These are phyloP conservation scores for Trichophyton simii DNA, from an alignment of 2,329 filamentous ascomycete genomes.

Conservation along the genomic window DNA sequence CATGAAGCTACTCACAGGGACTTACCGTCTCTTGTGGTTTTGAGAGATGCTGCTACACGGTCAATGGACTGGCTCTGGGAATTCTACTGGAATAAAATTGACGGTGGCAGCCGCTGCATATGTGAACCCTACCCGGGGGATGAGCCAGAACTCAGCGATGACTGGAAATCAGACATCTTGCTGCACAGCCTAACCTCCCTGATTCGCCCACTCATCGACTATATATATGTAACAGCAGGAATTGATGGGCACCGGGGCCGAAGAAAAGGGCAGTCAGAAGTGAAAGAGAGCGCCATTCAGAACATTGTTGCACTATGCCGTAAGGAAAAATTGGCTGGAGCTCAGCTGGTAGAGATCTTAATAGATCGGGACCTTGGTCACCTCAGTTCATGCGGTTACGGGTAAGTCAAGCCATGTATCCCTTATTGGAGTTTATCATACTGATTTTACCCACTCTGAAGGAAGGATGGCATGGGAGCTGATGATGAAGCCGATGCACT, in stretches of 20 bases:
- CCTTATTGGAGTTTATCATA: not conserved
- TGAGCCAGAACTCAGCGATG: not conserved
- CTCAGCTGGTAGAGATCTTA: not conserved
- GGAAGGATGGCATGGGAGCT: not conserved
- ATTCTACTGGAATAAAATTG: conserved; percentile 62
- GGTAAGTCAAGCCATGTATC: not conserved
- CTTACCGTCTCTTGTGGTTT: conserved; percentile 59
- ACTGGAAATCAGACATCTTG: not conserved
- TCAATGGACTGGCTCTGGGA: conserved; percentile 78
- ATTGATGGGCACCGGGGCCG: no score
- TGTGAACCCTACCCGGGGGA: not conserved
- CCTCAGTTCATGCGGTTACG: not conserved
- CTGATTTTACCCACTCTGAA: not conserved
- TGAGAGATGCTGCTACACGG: conserved; percentile 56
- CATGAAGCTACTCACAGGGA: conserved; percentile 87
- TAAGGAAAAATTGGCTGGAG: not conserved
- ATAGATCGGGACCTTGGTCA: not conserved
- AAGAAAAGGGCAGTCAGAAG: not conserved
- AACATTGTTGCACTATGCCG: not conserved
- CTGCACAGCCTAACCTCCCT: not conserved
- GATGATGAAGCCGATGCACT: not conserved
- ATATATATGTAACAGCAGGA: not conserved
- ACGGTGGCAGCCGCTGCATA: conserved; percentile 16
- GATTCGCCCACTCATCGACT: not conserved
- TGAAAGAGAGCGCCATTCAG: not conserved